Percentiles rank a stretch among this genome's conserved stretches.
phyloP scores from a whole-genome alignment of 2,329 filamentous ascomycete species.

The Fusarium albosuccineum region DNA sequence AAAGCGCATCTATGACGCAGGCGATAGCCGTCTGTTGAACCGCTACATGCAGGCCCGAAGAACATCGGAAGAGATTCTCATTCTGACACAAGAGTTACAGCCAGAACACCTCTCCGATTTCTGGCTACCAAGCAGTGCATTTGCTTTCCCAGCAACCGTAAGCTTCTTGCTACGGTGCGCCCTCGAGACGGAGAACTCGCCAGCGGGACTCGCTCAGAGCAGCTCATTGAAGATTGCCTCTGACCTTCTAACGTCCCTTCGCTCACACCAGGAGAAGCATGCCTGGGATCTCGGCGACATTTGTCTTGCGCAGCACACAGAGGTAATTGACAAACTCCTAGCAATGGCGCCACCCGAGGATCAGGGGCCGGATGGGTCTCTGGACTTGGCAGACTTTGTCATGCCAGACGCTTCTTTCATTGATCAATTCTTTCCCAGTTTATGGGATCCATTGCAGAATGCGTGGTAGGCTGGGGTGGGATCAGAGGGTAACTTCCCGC shows the following conservation, averaged over 20 bases:
- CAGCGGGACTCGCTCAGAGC: constrained; percentile 52
- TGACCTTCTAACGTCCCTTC: constrained; percentile 56
- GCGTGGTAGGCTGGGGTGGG: constrained; percentile 45
- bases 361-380: constrained; percentile 23
- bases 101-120: constrained; percentile 60
- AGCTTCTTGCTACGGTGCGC: constrained; percentile 64
- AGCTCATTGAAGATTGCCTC: constrained; percentile 58
- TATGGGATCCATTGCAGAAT: constrained; percentile 55
- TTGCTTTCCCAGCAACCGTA: constrained; percentile 62
- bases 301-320: constrained; percentile 61
- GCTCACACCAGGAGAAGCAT: constrained; percentile 53
- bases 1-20: constrained; percentile 43
- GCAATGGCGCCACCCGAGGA: constrained; percentile 46
- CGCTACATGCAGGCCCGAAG: constrained; percentile 58
- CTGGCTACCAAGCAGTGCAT: constrained; percentile 63
- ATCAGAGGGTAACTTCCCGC: background rate
- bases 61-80: constrained; percentile 63
- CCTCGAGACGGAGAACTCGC: constrained; percentile 57
- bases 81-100: constrained; percentile 60
- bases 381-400: constrained; percentile 46
- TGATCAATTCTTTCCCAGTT: constrained; percentile 52
- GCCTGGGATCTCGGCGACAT: constrained; percentile 65
- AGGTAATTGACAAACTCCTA: constrained; percentile 60
- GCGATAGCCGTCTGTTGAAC: constrained; percentile 44
- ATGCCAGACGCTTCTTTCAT: constrained; percentile 51